These are phyloP conservation scores for Pseudogymnoascus sp. DNA, from an alignment of 2,329 filamentous ascomycete genomes.

Conservation along the genomic window DNA sequence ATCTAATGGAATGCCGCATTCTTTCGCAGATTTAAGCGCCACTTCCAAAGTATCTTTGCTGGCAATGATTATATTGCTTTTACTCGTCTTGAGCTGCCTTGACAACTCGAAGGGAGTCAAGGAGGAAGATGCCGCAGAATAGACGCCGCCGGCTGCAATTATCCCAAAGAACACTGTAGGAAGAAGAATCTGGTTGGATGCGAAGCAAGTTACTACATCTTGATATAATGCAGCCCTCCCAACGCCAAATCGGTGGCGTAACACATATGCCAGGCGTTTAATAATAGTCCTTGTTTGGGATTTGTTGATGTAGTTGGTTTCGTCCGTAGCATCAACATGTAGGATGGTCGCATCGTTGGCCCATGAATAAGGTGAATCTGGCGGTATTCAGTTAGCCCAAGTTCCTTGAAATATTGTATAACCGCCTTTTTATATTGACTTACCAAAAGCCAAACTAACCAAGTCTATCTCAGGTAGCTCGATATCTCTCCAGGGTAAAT, in stretches of 20 bases:
- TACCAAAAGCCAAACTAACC: not conserved
- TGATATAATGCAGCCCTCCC: not conserved
- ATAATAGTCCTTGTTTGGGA: not conserved
- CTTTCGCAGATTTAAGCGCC: constrained; percentile 55
- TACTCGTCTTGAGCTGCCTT: constrained; percentile 65
- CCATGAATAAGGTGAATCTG: not conserved
- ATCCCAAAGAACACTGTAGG: constrained; percentile 55
- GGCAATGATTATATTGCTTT: constrained; percentile 56
- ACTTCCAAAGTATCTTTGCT: constrained; percentile 50
- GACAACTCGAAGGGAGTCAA: constrained; percentile 64
- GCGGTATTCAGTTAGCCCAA: not conserved
- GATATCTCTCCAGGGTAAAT: not conserved
- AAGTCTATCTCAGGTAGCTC: not conserved
- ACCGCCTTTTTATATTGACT: not conserved
- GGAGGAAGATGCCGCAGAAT: constrained; percentile 65
- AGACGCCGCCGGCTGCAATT: constrained; percentile 69
- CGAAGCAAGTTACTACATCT: not conserved
- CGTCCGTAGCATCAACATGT: not conserved
- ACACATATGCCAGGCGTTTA: not conserved
- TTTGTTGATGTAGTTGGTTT: not conserved
- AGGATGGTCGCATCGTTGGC: not conserved
- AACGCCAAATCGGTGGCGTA: not conserved
- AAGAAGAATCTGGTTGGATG: not conserved
- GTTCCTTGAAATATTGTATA: not conserved
- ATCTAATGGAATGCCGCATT: constrained; percentile 44